Evolutionary conservation across 257 asterid species (phyloP).

Genomic region (Solanum sitiens): DNA sequence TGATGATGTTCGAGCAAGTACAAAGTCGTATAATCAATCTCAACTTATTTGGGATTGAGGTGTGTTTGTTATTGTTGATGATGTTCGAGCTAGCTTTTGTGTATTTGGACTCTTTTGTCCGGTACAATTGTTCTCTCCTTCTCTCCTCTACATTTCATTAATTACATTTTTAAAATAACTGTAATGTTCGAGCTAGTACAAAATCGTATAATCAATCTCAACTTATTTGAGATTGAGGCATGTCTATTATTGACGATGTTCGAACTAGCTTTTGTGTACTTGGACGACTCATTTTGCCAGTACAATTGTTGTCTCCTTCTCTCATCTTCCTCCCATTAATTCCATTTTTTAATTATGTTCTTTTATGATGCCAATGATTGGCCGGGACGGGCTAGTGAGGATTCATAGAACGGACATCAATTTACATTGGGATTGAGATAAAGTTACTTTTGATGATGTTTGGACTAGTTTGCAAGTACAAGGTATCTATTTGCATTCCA

Average conservation of each 20-base stretch:
- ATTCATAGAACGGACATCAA: background rate
- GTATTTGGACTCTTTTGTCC: background rate
- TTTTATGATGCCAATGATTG: background rate
- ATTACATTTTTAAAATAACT: background rate
- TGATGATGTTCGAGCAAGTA: background rate
- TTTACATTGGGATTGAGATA: background rate
- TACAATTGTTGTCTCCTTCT: no score
- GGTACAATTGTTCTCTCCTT: background rate
- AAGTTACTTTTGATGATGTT: background rate
- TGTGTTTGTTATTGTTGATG: background rate
- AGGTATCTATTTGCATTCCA: background rate
- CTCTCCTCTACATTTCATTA: no score
- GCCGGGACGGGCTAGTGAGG: background rate
- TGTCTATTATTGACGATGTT: no score
- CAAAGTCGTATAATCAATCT: background rate
- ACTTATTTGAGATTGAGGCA: no score
- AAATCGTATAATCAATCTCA: no score
- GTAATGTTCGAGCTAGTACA: no score
- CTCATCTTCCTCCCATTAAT: no score
- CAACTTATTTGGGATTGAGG: background rate
- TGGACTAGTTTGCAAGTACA: background rate
- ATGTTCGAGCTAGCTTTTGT: background rate
- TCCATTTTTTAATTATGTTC: no score
- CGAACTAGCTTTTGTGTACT: no score
- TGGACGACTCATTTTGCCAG: no score